Evolutionary conservation across 2,329 filamentous ascomycete genomes (phyloP).

Genomic region (Corynespora cassiicola): DNA sequence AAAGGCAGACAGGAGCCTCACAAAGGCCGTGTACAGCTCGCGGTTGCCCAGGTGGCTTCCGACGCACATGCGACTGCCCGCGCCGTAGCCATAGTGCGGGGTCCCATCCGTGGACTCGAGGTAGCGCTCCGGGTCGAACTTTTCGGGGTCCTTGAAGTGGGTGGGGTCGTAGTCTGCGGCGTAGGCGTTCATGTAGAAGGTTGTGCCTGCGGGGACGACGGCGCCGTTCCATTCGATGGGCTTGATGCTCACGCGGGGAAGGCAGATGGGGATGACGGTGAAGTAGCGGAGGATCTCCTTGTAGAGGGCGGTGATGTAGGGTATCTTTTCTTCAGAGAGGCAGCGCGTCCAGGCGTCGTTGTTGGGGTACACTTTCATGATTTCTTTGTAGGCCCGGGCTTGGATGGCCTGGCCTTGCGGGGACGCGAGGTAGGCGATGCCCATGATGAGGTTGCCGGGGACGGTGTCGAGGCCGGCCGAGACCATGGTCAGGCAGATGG

Average conservation of each 20-base stretch:
- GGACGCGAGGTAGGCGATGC: conserved; percentile 76
- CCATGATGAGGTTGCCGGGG: conserved; percentile 80
- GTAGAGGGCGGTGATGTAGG: conserved; percentile 78
- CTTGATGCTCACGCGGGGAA: conserved; percentile 75
- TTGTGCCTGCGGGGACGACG: conserved; percentile 75
- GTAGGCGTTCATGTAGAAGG: conserved; percentile 80
- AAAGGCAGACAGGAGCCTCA: conserved; percentile 56
- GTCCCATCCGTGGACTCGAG: conserved; percentile 58
- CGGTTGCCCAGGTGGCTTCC: conserved; percentile 53
- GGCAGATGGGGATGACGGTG: conserved; percentile 79
- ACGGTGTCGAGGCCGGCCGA: conserved; percentile 83
- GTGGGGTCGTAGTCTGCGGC: conserved; percentile 74
- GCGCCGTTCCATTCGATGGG: conserved; percentile 73
- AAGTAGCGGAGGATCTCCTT: conserved; percentile 82
- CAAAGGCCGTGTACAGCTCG: conserved; percentile 54
- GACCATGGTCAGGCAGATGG: conserved; percentile 83
- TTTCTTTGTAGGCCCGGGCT: conserved; percentile 71
- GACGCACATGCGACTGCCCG: conserved; percentile 54
- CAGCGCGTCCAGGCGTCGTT: conserved; percentile 79
- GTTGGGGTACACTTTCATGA: conserved; percentile 73
- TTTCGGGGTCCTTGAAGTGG: conserved; percentile 69
- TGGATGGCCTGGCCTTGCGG: conserved; percentile 74
- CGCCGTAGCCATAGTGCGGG: conserved; percentile 57
- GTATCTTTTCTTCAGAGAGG: conserved; percentile 74
- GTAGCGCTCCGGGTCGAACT: conserved; percentile 75